phyloP scores from a whole-genome alignment of 495 filamentous ascomycete genomes.

The Neurospora intermedia region DNA sequence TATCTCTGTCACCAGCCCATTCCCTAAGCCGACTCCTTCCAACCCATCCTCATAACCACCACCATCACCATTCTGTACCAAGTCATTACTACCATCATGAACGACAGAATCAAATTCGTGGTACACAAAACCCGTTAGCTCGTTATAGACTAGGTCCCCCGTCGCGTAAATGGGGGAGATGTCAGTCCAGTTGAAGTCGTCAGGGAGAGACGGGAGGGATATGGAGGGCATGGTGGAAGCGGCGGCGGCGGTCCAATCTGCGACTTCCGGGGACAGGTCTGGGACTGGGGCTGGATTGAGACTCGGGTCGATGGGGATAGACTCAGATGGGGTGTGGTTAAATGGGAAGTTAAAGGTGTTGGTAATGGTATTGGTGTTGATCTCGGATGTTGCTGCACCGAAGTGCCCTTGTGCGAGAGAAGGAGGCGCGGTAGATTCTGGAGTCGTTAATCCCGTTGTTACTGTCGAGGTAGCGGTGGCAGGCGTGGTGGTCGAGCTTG shows the following conservation, averaged over 20 bases:
- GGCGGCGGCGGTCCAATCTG: constrained; percentile 3
- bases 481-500: not conserved
- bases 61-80: not conserved
- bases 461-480: not conserved
- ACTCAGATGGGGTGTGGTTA: not conserved
- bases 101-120: constrained; percentile 2
- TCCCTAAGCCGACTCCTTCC: not conserved
- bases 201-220: constrained; percentile 24
- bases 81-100: not conserved
- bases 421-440: not conserved
- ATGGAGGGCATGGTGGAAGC: not conserved
- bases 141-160: constrained; percentile 42
- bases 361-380: not conserved
- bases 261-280: not conserved
- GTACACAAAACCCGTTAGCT: constrained; percentile 28
- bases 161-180: constrained; percentile 45
- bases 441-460: not conserved
- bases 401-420: not conserved
- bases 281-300: not conserved
- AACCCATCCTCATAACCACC: not conserved
- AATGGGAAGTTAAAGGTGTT: not conserved
- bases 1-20: not conserved
- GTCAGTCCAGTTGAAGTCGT: constrained; percentile 34
- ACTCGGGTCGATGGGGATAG: not conserved
- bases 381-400: not conserved